Evolutionary conservation across 805 yeast genomes (phyloP), one percentile per base, ranked within the genome.

Genomic region (Kluyveromyces starmeri): DNA sequence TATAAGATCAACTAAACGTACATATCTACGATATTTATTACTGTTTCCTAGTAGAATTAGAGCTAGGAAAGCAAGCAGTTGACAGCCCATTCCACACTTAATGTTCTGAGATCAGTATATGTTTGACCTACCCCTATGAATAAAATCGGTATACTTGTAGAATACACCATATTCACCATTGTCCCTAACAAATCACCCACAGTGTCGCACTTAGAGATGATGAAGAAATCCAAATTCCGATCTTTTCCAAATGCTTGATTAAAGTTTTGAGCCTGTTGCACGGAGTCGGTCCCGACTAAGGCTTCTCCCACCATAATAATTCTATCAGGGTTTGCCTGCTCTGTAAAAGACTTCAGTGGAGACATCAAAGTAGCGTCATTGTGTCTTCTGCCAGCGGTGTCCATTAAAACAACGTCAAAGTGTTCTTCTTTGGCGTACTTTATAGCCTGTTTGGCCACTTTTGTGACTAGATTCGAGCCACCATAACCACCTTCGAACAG

Each of bases 291-390:
- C 12, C 98, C 98, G 1, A 89, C 97, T 24, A 89, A 65, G 0
- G 98, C 98, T 59, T 89, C 98, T 27, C 96, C 97, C 13, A 89
- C 98, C 97, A 92, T 92, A 52, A 89, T 88, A 49, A 89, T 89
- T 57, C 84, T 89, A 60, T 89, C 92, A 1, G 97, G 98, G 32
- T 84, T 71, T 2, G 97, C 97, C 32, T 94, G 88, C 49, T 83
- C 85, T 12, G 96, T 97, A 58, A 89, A 89, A 37, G 89, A 84
- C 46, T 86, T 94, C 44, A 89, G 64, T 6, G 96, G 95, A 0
- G 96, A 89, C 98, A 89, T 89, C 42, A 89, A 68, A 38, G 89
- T 78, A 12, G 92, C 81, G 56, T 92, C 96, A 46, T 89, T 85
- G 53, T 92, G 98, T 37, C 97, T 77, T 64, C 98, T 74, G 28